phyloP scores from a whole-genome alignment of 192 early-diverging fungal genomes.

The Coemansia sp. region DNA sequence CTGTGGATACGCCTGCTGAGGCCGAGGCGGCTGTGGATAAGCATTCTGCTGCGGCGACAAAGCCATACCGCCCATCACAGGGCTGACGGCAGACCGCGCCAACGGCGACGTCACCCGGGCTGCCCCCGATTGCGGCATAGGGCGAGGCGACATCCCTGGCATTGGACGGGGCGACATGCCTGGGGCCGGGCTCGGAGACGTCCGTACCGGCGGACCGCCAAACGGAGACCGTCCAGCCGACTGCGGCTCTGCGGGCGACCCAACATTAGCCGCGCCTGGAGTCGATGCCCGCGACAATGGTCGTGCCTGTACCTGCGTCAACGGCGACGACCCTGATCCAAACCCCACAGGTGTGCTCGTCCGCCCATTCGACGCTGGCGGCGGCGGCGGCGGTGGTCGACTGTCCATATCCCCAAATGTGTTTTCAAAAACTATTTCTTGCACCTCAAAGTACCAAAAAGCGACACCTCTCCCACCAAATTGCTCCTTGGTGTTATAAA shows the following conservation, averaged over 20 bases:
- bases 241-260: conserved; percentile 17
- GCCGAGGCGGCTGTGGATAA: neutral
- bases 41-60: neutral
- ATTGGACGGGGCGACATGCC: conserved; percentile 3
- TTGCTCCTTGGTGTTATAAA: too few species aligned
- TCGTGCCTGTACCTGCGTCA: conserved; percentile 45
- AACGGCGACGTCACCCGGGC: conserved; percentile 44
- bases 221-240: conserved; percentile 29
- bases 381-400: conserved; percentile 33
- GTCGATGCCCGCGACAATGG: conserved; percentile 43
- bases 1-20: neutral
- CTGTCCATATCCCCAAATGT: conserved; percentile 16
- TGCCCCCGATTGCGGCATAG: conserved; percentile 11
- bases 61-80: neutral
- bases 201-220: conserved; percentile 36
- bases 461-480: too few species aligned
- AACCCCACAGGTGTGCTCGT: conserved; percentile 48
- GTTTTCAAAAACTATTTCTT: neutral
- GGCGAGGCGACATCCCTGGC: conserved; percentile 1
- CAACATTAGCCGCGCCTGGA: conserved; percentile 19
- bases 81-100: conserved; percentile 19
- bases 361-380: conserved; percentile 23
- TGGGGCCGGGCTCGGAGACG: conserved; percentile 24
- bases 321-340: conserved; percentile 49
- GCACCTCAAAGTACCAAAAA: too few species aligned